Base-by-base conservation (phyloP, 768 basidiomycete genomes). In the Psilocybe sp. region DNA sequence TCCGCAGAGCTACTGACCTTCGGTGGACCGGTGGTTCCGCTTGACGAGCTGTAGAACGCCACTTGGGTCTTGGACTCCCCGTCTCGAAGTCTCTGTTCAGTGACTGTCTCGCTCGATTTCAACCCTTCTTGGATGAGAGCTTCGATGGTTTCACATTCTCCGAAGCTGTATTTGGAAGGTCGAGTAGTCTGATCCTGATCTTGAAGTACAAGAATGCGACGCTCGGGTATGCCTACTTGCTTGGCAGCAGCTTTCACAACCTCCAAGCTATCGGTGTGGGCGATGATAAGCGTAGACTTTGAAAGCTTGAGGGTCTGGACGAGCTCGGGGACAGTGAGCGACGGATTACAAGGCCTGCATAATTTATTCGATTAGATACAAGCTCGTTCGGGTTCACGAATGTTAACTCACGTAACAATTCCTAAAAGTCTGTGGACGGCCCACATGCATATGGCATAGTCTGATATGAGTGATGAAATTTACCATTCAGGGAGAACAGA, bases 381-480 rank as follows among this genome's bases (percentile, higher is more conserved):
- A 34, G 33, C 35, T 44, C 28, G 10, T 40, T 4, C 19, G 4
- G 8, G 33, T 3, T 12, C 15, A 46, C 5, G n/a, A 20, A 15
- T 13, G 23, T 28, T 28, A 7, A 36, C 39, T 14, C 42, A 51
- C 50, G 50, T 40, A 16, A 51, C 45, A 33, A 51, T 51, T 16
- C 50, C 50, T 23, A 51, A 45, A n/a, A 51, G 35, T 35, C 45
- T 37, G 35, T 51, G 50, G 28, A 51, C 39, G 3, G 50, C 50
- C 33, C 45, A 51, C 28, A 51, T 42, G 32, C 50, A 51, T 15
- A 51, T 40, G 10, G 50, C 44, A 47, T 51, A 51, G 33, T 51
- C 50, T 51, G 20, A 46, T 44, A 35, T 35, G 18, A 34, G 13
- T 4, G 23, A 16, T 15, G 10, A 12, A 40, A 15, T 16, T 23